Base-by-base conservation (phyloP, 495 filamentous ascomycete genomes). In the Xylaria curta region DNA sequence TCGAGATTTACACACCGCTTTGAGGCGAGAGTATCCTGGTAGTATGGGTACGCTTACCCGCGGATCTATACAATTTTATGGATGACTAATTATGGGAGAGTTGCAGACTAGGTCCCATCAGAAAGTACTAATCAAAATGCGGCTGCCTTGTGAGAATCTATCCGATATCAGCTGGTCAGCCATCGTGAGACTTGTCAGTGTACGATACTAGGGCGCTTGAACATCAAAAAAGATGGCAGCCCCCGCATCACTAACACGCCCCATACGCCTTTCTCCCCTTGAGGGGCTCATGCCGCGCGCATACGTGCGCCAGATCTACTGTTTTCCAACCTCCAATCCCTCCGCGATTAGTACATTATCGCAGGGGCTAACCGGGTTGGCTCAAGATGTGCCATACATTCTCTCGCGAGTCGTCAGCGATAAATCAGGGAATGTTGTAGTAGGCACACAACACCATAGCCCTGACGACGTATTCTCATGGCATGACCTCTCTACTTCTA, bases 221-320 rank as follows among this genome's bases (percentile, higher is more conserved):
- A 17, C 21, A 6, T 54, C 3, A n/a, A 21, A 44, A n/a, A 68
- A 19, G 36, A 68, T 68, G 66, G 53, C 40, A 1, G 19, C n/a
- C 26, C 31, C 63, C 21, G 63, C 46, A 31, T 24, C 2, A 44
- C 21, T 53, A 26, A 24, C 46, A 3, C 17, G 51, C 36, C 12
- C 51, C 1, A 15, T 60, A 3, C 54, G 53, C 8, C 72, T 78
- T 38, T 76, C 74, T 51, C 67, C 76, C 6, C 74, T 80, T 33
- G 76, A 80, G 21, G 54, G 38, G 21, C 61, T 78, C 28, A 78
- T 80, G 76, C 78, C 78, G 40, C 75, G 71, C 12, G 63, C 75
- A 40, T 80, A 80, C 62, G 42, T 78, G 10, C 71, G 75, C 44
- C 76, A 80, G 26, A 70, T 78, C 7, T 69, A 74, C 54, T 75